These are phyloP conservation scores for Debaryomycetaceae sp. DNA, from an alignment of 1,139 yeast species.

Conservation along the genomic window DNA sequence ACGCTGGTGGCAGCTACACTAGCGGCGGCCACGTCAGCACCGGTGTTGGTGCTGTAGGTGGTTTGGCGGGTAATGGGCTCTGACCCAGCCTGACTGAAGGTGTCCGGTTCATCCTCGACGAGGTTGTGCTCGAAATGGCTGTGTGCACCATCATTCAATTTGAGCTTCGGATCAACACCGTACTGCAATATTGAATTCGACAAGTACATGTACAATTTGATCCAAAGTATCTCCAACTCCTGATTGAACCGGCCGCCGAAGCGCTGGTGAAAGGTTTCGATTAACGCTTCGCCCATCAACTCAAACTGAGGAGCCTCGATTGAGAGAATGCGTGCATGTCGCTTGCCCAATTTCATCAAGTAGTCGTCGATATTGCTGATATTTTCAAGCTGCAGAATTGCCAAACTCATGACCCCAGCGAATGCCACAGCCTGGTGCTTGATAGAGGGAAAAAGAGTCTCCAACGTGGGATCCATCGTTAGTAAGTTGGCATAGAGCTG, in stretches of 20 bases:
- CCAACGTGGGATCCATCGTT: slow-evolving; percentile 49
- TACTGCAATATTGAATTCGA: slow-evolving; percentile 63
- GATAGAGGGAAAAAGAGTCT: slow-evolving; percentile 57
- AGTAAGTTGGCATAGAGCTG: slow-evolving; percentile 61
- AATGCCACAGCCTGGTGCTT: slow-evolving; percentile 72
- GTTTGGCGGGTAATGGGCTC: slow-evolving; percentile 3
- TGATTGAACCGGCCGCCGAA: slow-evolving; percentile 44
- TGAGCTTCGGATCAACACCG: slow-evolving; percentile 58
- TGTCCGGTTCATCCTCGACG: slow-evolving; percentile 1
- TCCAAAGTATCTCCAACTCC: slow-evolving; percentile 67
- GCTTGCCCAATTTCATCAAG: slow-evolving; percentile 61
- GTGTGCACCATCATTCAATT: no score
- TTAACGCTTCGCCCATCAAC: slow-evolving; percentile 73
- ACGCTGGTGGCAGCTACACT: neutral
- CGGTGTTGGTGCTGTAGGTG: neutral
- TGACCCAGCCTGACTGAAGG: slow-evolving; percentile 1
- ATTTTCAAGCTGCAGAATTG: slow-evolving; percentile 45
- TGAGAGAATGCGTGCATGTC: slow-evolving; percentile 72
- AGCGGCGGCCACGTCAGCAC: neutral
- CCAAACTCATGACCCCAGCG: slow-evolving; percentile 73
- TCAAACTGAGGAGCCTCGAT: slow-evolving; percentile 72
- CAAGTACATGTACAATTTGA: slow-evolving; percentile 54
- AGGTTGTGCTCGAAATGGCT: no score
- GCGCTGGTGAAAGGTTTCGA: slow-evolving; percentile 71
- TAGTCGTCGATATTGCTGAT: slow-evolving; percentile 51